Evolutionary conservation across 1,139 yeast species (phyloP).

Genomic region (Meyerozyma smithsonii): DNA sequence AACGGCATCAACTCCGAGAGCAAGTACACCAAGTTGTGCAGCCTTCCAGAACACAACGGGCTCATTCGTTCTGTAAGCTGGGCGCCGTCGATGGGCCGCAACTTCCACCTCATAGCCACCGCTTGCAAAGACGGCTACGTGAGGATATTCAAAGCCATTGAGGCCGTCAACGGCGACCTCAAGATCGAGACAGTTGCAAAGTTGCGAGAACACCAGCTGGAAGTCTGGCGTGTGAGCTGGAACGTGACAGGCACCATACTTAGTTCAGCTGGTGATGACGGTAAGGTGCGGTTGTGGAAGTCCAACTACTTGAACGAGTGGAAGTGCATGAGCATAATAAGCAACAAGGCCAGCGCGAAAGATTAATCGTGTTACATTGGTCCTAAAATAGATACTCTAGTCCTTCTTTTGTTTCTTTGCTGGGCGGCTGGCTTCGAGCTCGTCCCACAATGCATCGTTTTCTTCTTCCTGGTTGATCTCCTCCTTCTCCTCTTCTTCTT

Average conservation of each 20-base stretch:
- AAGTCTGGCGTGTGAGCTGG: slow-evolving; percentile 97
- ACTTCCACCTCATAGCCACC: slow-evolving; percentile 84
- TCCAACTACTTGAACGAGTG: slow-evolving; percentile 80
- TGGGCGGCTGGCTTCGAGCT: slow-evolving; percentile 9
- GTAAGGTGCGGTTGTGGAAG: slow-evolving; percentile 88
- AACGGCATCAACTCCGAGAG: slow-evolving; percentile 13
- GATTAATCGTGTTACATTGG: neutral
- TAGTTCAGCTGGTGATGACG: slow-evolving; percentile 95
- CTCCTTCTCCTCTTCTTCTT: slow-evolving; percentile 23
- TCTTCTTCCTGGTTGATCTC: slow-evolving; percentile 11
- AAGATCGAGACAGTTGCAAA: slow-evolving; percentile 35
- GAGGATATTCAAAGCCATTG: slow-evolving; percentile 72
- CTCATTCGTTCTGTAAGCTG: slow-evolving; percentile 86
- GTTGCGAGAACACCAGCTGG: slow-evolving; percentile 72
- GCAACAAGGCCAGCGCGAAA: slow-evolving; percentile 23
- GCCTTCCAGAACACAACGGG: slow-evolving; percentile 74
- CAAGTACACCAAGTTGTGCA: slow-evolving; percentile 32
- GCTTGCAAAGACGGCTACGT: slow-evolving; percentile 94
- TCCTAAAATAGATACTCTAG: neutral
- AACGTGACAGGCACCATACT: slow-evolving; percentile 88
- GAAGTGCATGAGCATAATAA: slow-evolving; percentile 86
- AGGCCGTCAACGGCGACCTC: slow-evolving; percentile 27
- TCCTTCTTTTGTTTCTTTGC: slow-evolving; percentile 14
- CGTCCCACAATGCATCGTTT: slow-evolving; percentile 10
- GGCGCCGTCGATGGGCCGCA: slow-evolving; percentile 97